Evolutionary conservation across 495 filamentous ascomycete species (phyloP).

Genomic region (Apiosordaria backusii): DNA sequence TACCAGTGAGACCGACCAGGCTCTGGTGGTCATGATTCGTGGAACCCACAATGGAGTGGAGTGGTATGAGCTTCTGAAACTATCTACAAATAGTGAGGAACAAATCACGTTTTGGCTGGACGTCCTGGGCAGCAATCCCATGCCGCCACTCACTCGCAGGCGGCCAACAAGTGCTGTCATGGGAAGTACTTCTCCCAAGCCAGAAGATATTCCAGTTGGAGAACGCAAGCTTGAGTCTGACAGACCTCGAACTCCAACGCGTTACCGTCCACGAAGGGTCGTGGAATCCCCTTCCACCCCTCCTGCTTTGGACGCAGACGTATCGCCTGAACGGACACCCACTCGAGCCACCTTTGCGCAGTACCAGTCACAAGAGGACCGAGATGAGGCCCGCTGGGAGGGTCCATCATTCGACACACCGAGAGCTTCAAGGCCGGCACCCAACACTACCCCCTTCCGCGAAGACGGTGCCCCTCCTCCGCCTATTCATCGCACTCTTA

Average conservation of each 20-base stretch:
- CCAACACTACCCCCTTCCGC: constrained; percentile 40
- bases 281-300: neutral
- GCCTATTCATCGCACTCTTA: constrained; percentile 48
- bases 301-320: constrained; percentile 1
- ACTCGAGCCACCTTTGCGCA: constrained; percentile 29
- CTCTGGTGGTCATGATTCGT: constrained; percentile 83
- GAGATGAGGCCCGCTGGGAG: constrained; percentile 17
- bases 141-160: constrained; percentile 58
- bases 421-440: constrained; percentile 38
- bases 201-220: constrained; percentile 70
- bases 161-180: constrained; percentile 36
- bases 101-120: constrained; percentile 82
- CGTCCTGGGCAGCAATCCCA: constrained; percentile 70
- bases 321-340: constrained; percentile 30
- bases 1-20: constrained; percentile 61
- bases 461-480: constrained; percentile 50
- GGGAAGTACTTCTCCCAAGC: constrained; percentile 42
- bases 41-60: constrained; percentile 55
- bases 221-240: constrained; percentile 45
- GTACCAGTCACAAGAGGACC: neutral
- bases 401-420: constrained; percentile 34
- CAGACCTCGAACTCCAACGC: constrained; percentile 28
- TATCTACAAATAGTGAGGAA: constrained; percentile 67
- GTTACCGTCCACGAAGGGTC: constrained; percentile 23
- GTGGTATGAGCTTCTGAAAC: constrained; percentile 79